Evolutionary conservation across 495 filamentous ascomycete genomes (phyloP).

Genomic region (Hyaloscypha variabilis): DNA sequence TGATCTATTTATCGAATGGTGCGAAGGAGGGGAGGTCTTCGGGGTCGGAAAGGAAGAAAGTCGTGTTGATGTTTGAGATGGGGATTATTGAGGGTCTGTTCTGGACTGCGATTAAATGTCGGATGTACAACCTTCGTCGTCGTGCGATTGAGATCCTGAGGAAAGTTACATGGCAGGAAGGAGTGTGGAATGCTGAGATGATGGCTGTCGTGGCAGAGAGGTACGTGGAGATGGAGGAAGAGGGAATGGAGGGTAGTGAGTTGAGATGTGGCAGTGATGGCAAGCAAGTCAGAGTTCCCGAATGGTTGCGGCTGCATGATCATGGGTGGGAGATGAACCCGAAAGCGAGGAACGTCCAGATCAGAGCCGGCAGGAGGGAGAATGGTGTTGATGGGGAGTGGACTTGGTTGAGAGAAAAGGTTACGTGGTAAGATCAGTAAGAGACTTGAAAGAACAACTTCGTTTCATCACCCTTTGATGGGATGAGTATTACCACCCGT

Average conservation of each 20-base stretch:
- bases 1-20: not conserved
- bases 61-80: conserved; percentile 24
- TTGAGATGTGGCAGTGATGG: not conserved
- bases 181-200: conserved; percentile 39
- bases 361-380: not conserved
- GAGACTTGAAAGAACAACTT: no score
- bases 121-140: conserved; percentile 43
- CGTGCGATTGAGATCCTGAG: conserved; percentile 41
- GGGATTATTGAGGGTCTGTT: conserved; percentile 40
- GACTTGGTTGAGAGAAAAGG: not conserved
- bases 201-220: conserved; percentile 2
- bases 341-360: not conserved
- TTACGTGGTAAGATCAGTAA: not conserved
- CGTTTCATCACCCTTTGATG: no score
- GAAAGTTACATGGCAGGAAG: conserved; percentile 41
- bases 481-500: no score
- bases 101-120: conserved; percentile 41
- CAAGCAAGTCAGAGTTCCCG: not conserved
- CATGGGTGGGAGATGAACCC: not conserved
- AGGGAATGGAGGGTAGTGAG: not conserved
- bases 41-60: not conserved
- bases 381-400: not conserved
- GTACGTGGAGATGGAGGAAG: conserved; percentile 16
- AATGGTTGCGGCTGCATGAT: not conserved
- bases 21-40: no score